Conservation (phyloP, 768 basidiomycete genomes). For the Daedalea quercina region DNA sequence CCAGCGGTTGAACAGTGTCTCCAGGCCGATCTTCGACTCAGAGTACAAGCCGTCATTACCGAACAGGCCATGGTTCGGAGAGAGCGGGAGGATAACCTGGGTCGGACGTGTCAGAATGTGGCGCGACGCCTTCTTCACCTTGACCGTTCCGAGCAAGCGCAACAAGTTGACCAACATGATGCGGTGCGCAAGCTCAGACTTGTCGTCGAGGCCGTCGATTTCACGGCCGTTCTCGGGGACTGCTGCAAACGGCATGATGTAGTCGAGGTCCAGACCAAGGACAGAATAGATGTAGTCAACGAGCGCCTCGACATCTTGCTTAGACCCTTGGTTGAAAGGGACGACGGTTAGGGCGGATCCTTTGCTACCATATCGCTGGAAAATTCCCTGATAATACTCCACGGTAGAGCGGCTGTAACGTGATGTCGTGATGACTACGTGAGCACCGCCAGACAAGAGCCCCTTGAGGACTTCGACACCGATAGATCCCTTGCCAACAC, state of each 20-base stretch:
- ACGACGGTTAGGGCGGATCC: conserved; percentile 97
- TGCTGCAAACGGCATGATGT: conserved; percentile 97
- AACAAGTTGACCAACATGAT: conserved; percentile 98
- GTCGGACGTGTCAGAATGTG: conserved; percentile 97
- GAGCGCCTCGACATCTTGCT: conserved; percentile 96
- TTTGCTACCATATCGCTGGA: conserved; percentile 89
- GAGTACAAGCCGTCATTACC: conserved; percentile 98
- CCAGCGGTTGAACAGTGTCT: conserved; percentile 98
- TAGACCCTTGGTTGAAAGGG: conserved; percentile 98
- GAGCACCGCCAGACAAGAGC: conserved; percentile 91
- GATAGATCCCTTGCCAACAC: conserved; percentile 96
- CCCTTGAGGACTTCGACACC: conserved; percentile 98
- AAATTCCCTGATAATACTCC: conserved; percentile 98
- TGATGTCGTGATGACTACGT: conserved; percentile 96
- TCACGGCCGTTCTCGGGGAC: conserved; percentile 98
- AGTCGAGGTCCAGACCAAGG: conserved; percentile 94
- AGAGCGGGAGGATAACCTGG: conserved; percentile 95
- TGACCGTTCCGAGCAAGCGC: conserved; percentile 93
- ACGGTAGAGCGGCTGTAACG: conserved; percentile 94
- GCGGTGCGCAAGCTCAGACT: conserved; percentile 94
- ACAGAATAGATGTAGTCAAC: conserved; percentile 97
- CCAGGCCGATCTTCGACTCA: conserved; percentile 96
- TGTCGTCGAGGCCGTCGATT: conserved; percentile 95
- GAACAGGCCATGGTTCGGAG: conserved; percentile 96
- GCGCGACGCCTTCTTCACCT: conserved; percentile 95